A percentile compares a stretch with the other conserved stretches of the same genome.
Evolutionary conservation across 257 asterid genomes (phyloP).

Genomic region (Phtheirospermum japonicum): DNA sequence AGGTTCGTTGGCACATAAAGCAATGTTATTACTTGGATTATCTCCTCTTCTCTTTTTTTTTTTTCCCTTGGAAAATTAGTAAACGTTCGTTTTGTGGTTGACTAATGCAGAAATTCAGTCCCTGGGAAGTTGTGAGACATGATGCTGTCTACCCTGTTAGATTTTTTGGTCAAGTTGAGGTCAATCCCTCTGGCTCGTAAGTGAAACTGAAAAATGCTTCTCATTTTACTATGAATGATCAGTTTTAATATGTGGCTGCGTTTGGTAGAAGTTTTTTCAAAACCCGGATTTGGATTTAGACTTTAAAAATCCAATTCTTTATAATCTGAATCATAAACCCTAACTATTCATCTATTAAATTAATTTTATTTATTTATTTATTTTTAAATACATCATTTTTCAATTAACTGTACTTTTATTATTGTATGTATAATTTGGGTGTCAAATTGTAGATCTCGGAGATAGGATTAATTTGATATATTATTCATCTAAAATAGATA

Average conservation of each 20-base stretch:
- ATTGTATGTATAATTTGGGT: too few species aligned
- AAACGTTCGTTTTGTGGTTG: conserved; percentile 25
- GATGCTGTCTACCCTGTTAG: conserved; percentile 87
- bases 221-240: conserved; percentile 21
- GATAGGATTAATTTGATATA: too few species aligned
- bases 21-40: conserved; percentile 15
- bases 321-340: too few species aligned
- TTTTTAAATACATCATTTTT: too few species aligned
- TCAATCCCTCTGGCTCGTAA: conserved; percentile 84
- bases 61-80: background rate
- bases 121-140: conserved; percentile 96
- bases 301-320: too few species aligned
- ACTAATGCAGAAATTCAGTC: conserved; percentile 84
- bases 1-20: conserved; percentile 50
- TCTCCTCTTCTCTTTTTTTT: conserved; percentile 17
- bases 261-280: too few species aligned
- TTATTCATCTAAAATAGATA: too few species aligned
- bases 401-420: too few species aligned
- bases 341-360: too few species aligned
- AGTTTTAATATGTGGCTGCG: conserved; percentile 10
- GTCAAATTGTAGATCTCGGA: too few species aligned
- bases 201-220: conserved; percentile 36
- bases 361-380: too few species aligned
- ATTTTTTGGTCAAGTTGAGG: conserved; percentile 93
- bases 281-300: too few species aligned